These are phyloP conservation scores for Linnemannia exigua DNA, from an alignment of 192 early-diverging fungal genomes.

Conservation along the genomic window DNA sequence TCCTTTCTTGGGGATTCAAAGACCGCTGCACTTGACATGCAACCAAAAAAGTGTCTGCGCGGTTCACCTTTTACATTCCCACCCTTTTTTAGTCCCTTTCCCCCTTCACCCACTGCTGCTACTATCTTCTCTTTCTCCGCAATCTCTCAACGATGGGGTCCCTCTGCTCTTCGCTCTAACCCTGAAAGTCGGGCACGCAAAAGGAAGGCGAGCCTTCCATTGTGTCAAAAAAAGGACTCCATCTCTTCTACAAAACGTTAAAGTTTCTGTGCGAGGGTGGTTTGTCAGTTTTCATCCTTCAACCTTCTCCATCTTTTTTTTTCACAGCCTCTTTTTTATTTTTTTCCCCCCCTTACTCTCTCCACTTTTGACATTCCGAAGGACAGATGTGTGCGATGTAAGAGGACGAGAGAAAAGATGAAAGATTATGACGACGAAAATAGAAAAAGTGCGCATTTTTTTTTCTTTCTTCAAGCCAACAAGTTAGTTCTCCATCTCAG, in stretches of 20 bases:
- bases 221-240: not conserved
- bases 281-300: conserved; percentile 9
- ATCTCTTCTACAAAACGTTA: not conserved
- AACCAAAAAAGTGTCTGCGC: not conserved
- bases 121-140: not conserved
- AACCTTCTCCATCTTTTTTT: not conserved
- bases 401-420: not conserved
- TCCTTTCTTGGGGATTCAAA: not conserved
- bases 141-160: not conserved
- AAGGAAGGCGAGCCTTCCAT: not conserved
- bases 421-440: not conserved
- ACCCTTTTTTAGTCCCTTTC: not conserved
- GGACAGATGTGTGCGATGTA: not conserved
- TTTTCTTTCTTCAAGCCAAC: not conserved
- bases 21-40: not conserved
- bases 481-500: not conserved
- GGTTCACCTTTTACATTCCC: not conserved
- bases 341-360: not conserved
- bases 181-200: not conserved
- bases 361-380: conserved; percentile 9
- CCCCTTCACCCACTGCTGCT: not conserved
- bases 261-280: not conserved
- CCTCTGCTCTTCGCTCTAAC: not conserved
- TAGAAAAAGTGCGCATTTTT: conserved; percentile 2
- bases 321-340: not conserved